Percentiles rank a stretch among this genome's conserved stretches.
phyloP scores from a whole-genome alignment of 805 yeast species.

The Metschnikowia santaceciliae region DNA sequence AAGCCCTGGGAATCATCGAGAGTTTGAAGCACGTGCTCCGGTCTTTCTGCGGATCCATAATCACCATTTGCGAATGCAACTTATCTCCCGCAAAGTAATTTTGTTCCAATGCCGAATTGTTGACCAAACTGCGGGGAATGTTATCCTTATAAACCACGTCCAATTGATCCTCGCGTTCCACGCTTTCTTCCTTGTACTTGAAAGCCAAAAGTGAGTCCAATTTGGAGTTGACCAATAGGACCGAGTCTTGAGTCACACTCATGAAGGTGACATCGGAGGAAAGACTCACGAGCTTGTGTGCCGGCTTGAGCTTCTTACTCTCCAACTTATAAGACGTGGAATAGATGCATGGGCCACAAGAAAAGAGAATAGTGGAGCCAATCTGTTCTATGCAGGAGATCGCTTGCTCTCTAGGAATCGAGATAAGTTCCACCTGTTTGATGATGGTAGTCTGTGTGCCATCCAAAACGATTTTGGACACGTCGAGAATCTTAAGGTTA shows the following conservation, averaged over 20 bases:
- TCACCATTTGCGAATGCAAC: conserved; percentile 28
- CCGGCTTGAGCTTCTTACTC: conserved; percentile 30
- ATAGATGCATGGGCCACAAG: conserved; percentile 28
- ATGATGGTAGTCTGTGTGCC: conserved; percentile 16
- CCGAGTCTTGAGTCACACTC: conserved; percentile 16
- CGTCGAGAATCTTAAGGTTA: conserved; percentile 33
- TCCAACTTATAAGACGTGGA: conserved; percentile 32
- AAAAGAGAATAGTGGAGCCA: conserved; percentile 29
- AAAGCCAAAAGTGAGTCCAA: conserved; percentile 35
- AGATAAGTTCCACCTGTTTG: conserved; percentile 28
- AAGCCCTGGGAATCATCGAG: conserved; percentile 34
- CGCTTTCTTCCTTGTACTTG: conserved; percentile 10
- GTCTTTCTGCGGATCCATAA: conserved; percentile 18
- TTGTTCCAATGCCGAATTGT: conserved; percentile 22
- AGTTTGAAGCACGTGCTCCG: conserved; percentile 16
- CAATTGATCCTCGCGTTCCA: neutral
- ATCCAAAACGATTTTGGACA: conserved; percentile 17
- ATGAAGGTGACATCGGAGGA: conserved; percentile 31
- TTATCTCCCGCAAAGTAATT: conserved; percentile 34
- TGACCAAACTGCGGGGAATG: conserved; percentile 29
- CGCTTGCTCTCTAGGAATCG: conserved; percentile 30
- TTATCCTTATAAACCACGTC: conserved; percentile 28
- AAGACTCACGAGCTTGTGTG: conserved; percentile 21
- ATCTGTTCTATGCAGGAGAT: conserved; percentile 33
- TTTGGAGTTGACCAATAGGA: conserved; percentile 27